Conservation (phyloP, 495 filamentous ascomycete genomes). For the Patellaria atrata region DNA sequence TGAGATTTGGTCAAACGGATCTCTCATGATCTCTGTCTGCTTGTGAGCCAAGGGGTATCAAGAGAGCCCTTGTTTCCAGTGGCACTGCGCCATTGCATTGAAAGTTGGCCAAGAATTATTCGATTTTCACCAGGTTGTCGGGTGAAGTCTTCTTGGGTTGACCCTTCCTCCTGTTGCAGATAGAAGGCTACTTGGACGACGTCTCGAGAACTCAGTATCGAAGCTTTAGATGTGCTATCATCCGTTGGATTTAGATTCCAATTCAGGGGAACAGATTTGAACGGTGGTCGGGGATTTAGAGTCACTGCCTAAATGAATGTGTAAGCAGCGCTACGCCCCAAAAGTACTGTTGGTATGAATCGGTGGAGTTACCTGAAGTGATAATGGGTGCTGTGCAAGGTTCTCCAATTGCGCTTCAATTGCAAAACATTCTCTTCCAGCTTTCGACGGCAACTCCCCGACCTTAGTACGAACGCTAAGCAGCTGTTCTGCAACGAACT, state of each 20-base stretch:
- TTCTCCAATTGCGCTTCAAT: constrained; percentile 95
- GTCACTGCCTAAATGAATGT: constrained; percentile 33
- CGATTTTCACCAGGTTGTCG: constrained; percentile 41
- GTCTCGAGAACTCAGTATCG: constrained; percentile 69
- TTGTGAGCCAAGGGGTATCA: constrained; percentile 71
- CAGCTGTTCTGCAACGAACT: constrained; percentile 82
- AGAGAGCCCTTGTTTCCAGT: constrained; percentile 86
- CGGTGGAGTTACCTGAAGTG: constrained; percentile 40
- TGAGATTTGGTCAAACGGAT: too few species aligned
- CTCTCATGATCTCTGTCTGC: constrained; percentile 32
- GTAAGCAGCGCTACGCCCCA: constrained; percentile 7
- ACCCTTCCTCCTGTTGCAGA: constrained; percentile 52
- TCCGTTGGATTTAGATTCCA: constrained; percentile 35
- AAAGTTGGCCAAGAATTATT: constrained; percentile 64
- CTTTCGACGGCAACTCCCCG: constrained; percentile 37
- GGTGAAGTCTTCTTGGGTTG: neutral
- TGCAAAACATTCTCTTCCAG: constrained; percentile 29
- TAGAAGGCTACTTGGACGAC: constrained; percentile 85
- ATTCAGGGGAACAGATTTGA: constrained; percentile 42
- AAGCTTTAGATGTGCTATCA: constrained; percentile 27
- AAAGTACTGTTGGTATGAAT: constrained; percentile 6
- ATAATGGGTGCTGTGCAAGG: constrained; percentile 53
- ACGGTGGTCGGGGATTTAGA: constrained; percentile 40
- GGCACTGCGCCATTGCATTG: constrained; percentile 71
- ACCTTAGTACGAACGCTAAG: constrained; percentile 84